Conservation (phyloP, 2,329 filamentous ascomycete genomes). For the Fusarium caatingaense region DNA sequence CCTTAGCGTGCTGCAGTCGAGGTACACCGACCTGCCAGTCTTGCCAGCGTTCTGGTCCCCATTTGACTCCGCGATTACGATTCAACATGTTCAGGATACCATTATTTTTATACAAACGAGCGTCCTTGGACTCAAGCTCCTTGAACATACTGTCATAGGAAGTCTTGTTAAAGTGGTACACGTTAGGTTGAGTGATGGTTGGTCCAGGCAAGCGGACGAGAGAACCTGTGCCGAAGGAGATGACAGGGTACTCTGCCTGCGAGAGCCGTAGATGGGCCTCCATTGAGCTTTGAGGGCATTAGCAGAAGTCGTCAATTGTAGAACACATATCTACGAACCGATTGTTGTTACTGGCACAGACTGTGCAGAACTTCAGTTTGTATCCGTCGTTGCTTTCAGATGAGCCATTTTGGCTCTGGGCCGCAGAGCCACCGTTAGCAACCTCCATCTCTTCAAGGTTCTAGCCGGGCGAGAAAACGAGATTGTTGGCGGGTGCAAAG, state of each 20-base stretch:
- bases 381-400: constrained; percentile 68
- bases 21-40: constrained; percentile 94
- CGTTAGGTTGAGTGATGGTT: constrained; percentile 91
- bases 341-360: constrained; percentile 99
- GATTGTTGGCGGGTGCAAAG: constrained; percentile 16
- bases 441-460: constrained; percentile 53
- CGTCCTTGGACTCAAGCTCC: constrained; percentile 87
- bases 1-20: constrained; percentile 77
- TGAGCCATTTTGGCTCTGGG: constrained; percentile 56
- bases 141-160: constrained; percentile 96
- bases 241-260: constrained; percentile 88
- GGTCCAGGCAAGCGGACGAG: constrained; percentile 93
- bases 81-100: constrained; percentile 96
- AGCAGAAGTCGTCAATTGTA: background rate
- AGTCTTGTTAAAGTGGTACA: constrained; percentile 97
- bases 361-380: constrained; percentile 96
- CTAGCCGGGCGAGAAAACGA: constrained; percentile 36
- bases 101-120: constrained; percentile 88
- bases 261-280: constrained; percentile 96
- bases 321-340: constrained; percentile 67
- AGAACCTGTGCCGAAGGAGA: constrained; percentile 96
- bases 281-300: constrained; percentile 67
- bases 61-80: constrained; percentile 91
- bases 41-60: constrained; percentile 96
- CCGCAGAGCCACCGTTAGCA: constrained; percentile 53